These are phyloP conservation scores for Sporothrix sp. DNA, from an alignment of 2,329 filamentous ascomycete species.

Conservation along the genomic window DNA sequence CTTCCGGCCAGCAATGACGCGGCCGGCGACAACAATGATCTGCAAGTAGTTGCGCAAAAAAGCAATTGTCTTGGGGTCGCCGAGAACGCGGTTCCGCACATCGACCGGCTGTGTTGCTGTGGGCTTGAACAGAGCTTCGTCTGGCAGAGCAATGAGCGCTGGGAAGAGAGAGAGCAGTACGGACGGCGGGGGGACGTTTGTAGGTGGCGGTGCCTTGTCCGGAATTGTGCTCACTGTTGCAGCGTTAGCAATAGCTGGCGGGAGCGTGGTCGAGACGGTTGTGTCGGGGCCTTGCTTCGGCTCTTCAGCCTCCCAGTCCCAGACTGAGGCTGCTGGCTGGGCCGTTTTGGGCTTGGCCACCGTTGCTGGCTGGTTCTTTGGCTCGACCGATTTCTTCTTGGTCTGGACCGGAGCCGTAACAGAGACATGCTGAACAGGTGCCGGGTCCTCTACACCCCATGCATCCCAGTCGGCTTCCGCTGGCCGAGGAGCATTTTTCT, in stretches of 20 bases:
- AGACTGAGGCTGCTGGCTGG: conserved; percentile 23
- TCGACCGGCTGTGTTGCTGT: conserved; percentile 48
- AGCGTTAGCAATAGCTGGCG: conserved; percentile 11
- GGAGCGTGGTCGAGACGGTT: background rate
- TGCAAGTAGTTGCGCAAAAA: conserved; percentile 58
- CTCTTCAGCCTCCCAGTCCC: conserved; percentile 42
- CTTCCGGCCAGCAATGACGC: conserved; percentile 74
- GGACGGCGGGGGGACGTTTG: conserved; percentile 81
- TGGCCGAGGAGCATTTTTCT: conserved; percentile 5
- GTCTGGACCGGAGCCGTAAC: too few relatives aligned
- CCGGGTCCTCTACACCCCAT: conserved; percentile 17
- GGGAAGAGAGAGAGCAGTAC: conserved; percentile 71
- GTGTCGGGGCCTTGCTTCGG: background rate
- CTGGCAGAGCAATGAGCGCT: conserved; percentile 56
- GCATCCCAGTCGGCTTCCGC: conserved; percentile 40
- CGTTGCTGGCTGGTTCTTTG: conserved; percentile 11
- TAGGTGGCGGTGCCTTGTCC: conserved; percentile 51
- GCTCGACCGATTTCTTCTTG: background rate
- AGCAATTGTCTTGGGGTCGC: conserved; percentile 48
- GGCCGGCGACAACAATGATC: conserved; percentile 59
- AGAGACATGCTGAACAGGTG: background rate
- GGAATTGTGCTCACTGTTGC: conserved; percentile 13
- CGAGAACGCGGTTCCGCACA: conserved; percentile 53
- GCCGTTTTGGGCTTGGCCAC: conserved; percentile 14
- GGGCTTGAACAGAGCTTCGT: conserved; percentile 54